Base-by-base conservation (phyloP, 1,284 basidiomycete species). In the Boletus sp. region DNA sequence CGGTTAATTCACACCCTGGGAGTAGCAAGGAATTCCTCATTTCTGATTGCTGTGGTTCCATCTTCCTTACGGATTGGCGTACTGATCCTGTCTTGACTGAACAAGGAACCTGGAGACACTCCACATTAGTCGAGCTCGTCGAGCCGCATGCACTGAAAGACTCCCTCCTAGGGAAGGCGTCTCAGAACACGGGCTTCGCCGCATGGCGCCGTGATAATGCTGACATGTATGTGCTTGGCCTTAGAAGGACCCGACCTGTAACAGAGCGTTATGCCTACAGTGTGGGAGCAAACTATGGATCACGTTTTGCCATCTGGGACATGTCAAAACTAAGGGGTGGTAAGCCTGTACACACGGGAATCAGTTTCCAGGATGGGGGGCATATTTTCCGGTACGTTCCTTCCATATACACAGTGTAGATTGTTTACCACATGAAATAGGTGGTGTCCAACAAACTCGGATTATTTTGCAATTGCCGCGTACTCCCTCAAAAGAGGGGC, bases 31-130 rank as follows among this genome's bases (percentile, higher is more conserved):
- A 88, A 55, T 79, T 90, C 57, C 72, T 91, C 23, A 80, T 89
- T 44, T 76, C 86, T 2, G 88, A 91, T 66, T 76, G 73, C 47
- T 76, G 76, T 34, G 88, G 88, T 19, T 82, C 80, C 17, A 71
- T 90, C 36, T 88, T 82, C 62, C 64, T 89, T 40, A 80, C 81
- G 13, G 86, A 91, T 67, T 90, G 88, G 88, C 78, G 83, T 44
- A 77, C 81, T 13, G 84, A 88, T 58, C 80, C 80, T 2, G 73
- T 74, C 19, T 76, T 77, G 45, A 69, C 71, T 19, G 75, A 75
- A 40, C 72, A 73, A 46, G 75, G 73, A 36, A 72, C 67, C 43
- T 77, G 81, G 75, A 73, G 79, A 35, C 77, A 81, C 61, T 75
- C 78, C 14, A 82, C 75, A 58, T 66, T 85, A 36, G 59, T 88